Conservation (phyloP, 2,329 filamentous ascomycete genomes). For the Aspergillus vadensis region DNA sequence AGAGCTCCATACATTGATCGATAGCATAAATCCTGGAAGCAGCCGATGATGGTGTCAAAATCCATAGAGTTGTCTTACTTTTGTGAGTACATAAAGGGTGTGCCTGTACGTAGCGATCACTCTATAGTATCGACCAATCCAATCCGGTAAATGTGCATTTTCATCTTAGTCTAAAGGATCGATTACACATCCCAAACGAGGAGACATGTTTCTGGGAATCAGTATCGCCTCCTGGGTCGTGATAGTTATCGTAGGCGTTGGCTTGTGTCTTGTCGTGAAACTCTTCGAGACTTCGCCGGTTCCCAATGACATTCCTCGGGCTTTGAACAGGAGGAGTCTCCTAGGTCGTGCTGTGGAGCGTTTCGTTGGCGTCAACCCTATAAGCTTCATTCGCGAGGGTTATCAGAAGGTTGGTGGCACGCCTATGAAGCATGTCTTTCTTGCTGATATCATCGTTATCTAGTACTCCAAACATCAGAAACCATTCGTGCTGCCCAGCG, state of each 20-base stretch:
- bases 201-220: conserved; percentile 13
- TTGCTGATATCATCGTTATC: not conserved
- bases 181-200: not conserved
- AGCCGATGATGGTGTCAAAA: not conserved
- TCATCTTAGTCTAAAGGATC: not conserved
- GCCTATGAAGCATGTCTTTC: not conserved
- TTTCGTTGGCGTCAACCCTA: conserved; percentile 17
- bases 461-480: conserved; percentile 18
- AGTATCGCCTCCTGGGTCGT: conserved; percentile 3
- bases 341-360: conserved; percentile 16
- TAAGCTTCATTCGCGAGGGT: conserved; percentile 16
- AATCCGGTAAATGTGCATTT: not conserved
- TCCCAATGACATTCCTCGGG: conserved; percentile 15
- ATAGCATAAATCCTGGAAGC: not conserved
- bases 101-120: no score
- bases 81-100: no score
- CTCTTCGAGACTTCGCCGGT: conserved; percentile 18
- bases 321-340: conserved; percentile 13
- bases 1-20: not conserved
- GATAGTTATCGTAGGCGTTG: conserved; percentile 7
- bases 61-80: no score
- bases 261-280: conserved; percentile 15
- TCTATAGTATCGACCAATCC: no score
- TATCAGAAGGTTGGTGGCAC: conserved; percentile 14
- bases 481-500: conserved; percentile 19